Conservation (phyloP, 1,284 basidiomycete genomes). For the Cutaneotrichosporon arboriforme region DNA sequence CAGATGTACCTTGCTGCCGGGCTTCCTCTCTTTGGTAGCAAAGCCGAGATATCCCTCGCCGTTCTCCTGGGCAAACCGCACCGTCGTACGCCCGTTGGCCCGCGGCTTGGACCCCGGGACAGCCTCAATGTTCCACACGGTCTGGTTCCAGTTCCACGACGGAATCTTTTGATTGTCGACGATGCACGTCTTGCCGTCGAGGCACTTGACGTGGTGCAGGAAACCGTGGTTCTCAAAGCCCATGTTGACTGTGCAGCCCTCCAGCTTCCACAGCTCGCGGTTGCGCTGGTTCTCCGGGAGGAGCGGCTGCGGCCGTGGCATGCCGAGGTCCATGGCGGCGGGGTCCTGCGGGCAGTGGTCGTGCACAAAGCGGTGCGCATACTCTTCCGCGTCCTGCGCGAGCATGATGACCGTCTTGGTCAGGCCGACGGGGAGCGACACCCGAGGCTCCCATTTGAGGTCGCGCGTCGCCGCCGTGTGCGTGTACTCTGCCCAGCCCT, state of each 20-base stretch:
- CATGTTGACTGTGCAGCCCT: conserved; percentile 43
- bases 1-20: conserved; percentile 23
- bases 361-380: conserved; percentile 27
- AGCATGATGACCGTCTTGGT: conserved; percentile 21
- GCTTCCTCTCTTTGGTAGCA: conserved; percentile 4
- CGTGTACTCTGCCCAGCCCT: conserved; percentile 15
- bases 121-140: conserved; percentile 27
- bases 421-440: conserved; percentile 26
- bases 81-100: conserved; percentile 20
- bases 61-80: conserved; percentile 34
- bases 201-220: conserved; percentile 43
- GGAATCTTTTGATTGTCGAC: conserved; percentile 30
- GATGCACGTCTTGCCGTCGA: conserved; percentile 32
- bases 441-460: conserved; percentile 30
- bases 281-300: conserved; percentile 36
- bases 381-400: conserved; percentile 24
- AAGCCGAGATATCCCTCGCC: conserved; percentile 39
- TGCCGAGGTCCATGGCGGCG: not conserved
- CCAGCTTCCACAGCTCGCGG: conserved; percentile 31
- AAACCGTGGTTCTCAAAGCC: conserved; percentile 39
- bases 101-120: conserved; percentile 5
- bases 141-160: conserved; percentile 40
- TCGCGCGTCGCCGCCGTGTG: conserved; percentile 9
- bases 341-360: conserved; percentile 22
- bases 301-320: not conserved